A percentile compares a stretch with the other conserved stretches of the same genome.
Evolutionary conservation across 768 basidiomycete genomes (phyloP).

Genomic region (Gymnopilus junonius): DNA sequence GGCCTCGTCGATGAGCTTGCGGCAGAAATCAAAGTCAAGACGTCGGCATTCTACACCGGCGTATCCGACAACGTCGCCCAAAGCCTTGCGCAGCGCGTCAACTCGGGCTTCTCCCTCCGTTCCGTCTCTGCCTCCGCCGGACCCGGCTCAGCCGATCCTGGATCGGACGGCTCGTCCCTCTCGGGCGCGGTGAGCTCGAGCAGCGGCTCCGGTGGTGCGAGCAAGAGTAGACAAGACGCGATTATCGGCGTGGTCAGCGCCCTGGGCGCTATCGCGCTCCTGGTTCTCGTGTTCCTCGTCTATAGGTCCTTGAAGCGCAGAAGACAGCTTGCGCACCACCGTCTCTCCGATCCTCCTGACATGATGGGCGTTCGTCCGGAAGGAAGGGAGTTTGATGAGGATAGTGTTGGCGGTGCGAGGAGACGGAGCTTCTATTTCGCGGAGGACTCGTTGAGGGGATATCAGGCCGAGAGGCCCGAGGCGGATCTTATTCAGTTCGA

Average conservation of each 20-base stretch:
- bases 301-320: constrained; percentile 71
- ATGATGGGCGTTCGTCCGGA: constrained; percentile 53
- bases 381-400: constrained; percentile 79
- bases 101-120: constrained; percentile 65
- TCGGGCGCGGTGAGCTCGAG: background rate
- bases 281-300: constrained; percentile 74
- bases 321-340: constrained; percentile 69
- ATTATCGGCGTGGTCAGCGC: constrained; percentile 91
- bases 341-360: constrained; percentile 63
- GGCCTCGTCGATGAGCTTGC: constrained; percentile 62
- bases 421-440: constrained; percentile 86
- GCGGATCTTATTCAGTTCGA: constrained; percentile 15
- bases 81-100: constrained; percentile 69
- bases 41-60: constrained; percentile 69
- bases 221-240: constrained; percentile 72
- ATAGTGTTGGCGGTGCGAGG: constrained; percentile 72
- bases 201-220: constrained; percentile 15
- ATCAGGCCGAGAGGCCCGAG: constrained; percentile 38
- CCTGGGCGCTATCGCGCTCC: constrained; percentile 76
- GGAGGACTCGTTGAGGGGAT: constrained; percentile 78
- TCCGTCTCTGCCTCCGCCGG: constrained; percentile 37
- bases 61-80: constrained; percentile 47
- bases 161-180: background rate
- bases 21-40: constrained; percentile 61
- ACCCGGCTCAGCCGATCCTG: background rate